Evolutionary conservation across 768 basidiomycete genomes (phyloP), one percentile per base, ranked within the genome.

Genomic region (Boletus huronensis): DNA sequence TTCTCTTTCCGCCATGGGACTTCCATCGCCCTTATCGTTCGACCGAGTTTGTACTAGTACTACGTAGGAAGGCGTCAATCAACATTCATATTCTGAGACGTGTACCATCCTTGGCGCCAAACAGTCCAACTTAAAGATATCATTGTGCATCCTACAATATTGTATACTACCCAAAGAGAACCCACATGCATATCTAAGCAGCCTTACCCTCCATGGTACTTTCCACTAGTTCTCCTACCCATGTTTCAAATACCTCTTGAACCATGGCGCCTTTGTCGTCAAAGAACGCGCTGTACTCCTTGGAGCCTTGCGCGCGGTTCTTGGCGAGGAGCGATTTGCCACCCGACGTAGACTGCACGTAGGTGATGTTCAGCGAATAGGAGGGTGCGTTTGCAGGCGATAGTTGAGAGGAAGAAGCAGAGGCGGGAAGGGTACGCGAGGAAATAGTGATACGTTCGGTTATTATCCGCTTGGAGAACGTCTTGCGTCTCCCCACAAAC

Each of bases 391-490:
- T 74, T 32, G 77, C 62, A 23, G 75, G 76, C 19, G 60, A 60
- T 19, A 55, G 38, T 21, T 54, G 38, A 39, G 57, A 29, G 23
- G 57, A 55, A 5, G 58, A 36, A 38, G 58, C 34, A 32, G 61
- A 58, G 34, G 50, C 77, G 31, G 90, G 85, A 16, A 75, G 61
- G 4, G 90, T 88, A 29, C 76, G 77, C 5, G 93, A 88, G 21
- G 82, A 79, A 52, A 95, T 79, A 28, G 85, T 89, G 72, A 98
- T 82, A 59, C 87, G 84, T 68, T 98, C 94, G 3, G 91, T 93
- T 44, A 95, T 86, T 66, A 97, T 96, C 88, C 95, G 69, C 70
- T 91, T 93, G 16, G 90, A 89, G 58, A 96, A 84, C 16, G 90
- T 88, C 73, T 95, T 93, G 58, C 94, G 84, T 67, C 88, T 91